Base-by-base conservation (phyloP, 495 filamentous ascomycete species). In the Xylaria curta region DNA sequence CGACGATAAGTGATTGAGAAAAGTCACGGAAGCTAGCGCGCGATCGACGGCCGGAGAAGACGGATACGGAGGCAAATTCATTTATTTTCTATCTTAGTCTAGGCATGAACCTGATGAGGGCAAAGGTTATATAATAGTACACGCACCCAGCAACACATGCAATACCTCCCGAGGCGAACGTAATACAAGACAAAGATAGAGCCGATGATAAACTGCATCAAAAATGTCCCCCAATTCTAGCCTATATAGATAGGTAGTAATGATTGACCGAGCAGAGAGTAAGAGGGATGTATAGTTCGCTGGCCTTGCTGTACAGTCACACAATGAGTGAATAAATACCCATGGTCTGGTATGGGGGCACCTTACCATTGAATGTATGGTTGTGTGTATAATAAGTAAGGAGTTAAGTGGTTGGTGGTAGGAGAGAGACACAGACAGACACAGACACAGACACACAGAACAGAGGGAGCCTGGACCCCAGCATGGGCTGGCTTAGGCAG, bases 401-500 rank as follows among this genome's bases (percentile, higher is more conserved):
- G 12, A 42, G 38, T n/a, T 19, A 28, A 26, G 58, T 61, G 60
- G 60, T 31, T 13, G 40, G 38, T 63, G 40, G 40, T 26, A 63
- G 17, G 40, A 46, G 31, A 21, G n/a, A 44, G 31, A 3, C 38
- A 24, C 0, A 40, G 40, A 13, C 1, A 40, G 21, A 28, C 36
- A 38, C 5, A 38, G 36, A 38, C 36, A 38, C 36, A 36, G 33
- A 36, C 33, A 36, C 4, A 36, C 33, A 38, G 36, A 38, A 24
- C 6, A 64, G 61, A 64, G 40, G 56, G 31, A 47, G 66, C 26
- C 49, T 69, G 53, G 66, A 12, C 51, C 44, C 10, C 13, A 26
- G 28, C 40, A 44, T 10, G 38, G 44, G 58, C 38, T 44, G 46
- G 28, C 58, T n/a, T 56, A 63, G 68, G 68, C 53, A 49, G 68